Conservation (phyloP, 345 rosid species). For the Ceriops decandra region DNA sequence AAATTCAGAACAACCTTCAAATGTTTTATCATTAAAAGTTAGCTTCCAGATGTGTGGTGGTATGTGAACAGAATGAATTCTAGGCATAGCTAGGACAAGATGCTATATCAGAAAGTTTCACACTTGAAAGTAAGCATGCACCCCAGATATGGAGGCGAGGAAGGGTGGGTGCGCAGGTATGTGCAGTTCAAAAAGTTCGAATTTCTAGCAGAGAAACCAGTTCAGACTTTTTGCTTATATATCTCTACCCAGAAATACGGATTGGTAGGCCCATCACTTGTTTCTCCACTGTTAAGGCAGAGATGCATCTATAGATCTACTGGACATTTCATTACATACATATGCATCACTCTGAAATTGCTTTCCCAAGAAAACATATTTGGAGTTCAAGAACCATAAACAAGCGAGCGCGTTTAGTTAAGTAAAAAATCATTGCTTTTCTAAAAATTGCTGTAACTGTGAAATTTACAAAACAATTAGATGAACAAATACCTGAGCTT, state of each 20-base stretch:
- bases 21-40: not conserved
- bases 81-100: not conserved
- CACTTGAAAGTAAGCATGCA: not conserved
- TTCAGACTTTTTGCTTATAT: not conserved
- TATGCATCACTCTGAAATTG: no score
- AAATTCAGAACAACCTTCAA: conserved; percentile 5
- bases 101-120: not conserved
- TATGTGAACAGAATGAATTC: not conserved
- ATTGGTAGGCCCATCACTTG: not conserved
- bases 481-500: conserved; percentile 43
- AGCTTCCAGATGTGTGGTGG: not conserved
- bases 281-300: not conserved
- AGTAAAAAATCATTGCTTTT: not conserved
- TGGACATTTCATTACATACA: no score
- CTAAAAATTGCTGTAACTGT: not conserved
- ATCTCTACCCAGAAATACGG: not conserved
- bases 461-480: not conserved
- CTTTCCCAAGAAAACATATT: no score
- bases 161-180: no score
- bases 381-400: no score
- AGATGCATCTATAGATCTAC: not conserved
- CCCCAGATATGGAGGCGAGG: not conserved
- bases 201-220: not conserved
- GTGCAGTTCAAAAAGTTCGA: no score
- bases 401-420: not conserved